Percentiles rank a stretch among this genome's conserved stretches.
Evolutionary conservation across 768 basidiomycete genomes (phyloP).

Genomic region (Calocera viscosa): DNA sequence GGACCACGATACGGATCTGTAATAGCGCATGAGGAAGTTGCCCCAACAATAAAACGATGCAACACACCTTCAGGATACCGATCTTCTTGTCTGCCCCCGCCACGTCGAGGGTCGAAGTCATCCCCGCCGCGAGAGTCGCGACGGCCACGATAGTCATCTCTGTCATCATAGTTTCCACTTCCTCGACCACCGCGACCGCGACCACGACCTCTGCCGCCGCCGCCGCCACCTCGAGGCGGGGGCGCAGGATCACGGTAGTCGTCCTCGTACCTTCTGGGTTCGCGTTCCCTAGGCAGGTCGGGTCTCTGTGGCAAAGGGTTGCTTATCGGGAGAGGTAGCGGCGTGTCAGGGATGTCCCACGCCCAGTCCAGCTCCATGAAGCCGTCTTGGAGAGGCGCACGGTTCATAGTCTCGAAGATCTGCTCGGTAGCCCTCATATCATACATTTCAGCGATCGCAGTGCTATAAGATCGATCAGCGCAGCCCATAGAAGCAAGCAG

Average conservation of each 20-base stretch:
- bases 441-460: slow-evolving; percentile 86
- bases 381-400: slow-evolving; percentile 70
- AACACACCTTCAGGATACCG: not conserved
- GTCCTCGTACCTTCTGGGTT: slow-evolving; percentile 6
- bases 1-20: not conserved
- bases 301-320: slow-evolving; percentile 14
- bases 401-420: slow-evolving; percentile 66
- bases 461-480: slow-evolving; percentile 36
- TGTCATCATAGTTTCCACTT: slow-evolving; percentile 22
- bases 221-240: slow-evolving; percentile 4
- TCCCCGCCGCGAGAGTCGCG: not conserved
- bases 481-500: not conserved
- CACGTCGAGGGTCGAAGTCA: not conserved
- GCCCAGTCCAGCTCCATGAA: slow-evolving; percentile 77
- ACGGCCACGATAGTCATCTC: not conserved
- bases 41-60: not conserved
- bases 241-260: not conserved
- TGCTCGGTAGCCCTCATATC: slow-evolving; percentile 73
- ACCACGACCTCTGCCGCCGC: slow-evolving; percentile 25
- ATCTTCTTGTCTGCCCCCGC: not conserved
- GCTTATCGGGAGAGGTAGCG: slow-evolving; percentile 34
- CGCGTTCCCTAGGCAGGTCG: slow-evolving; percentile 11
- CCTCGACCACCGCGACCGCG: slow-evolving; percentile 33
- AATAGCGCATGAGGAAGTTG: not conserved
- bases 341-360: slow-evolving; percentile 59